phyloP scores from a whole-genome alignment of 495 filamentous ascomycete genomes.

The Hypoxylon fuscum region DNA sequence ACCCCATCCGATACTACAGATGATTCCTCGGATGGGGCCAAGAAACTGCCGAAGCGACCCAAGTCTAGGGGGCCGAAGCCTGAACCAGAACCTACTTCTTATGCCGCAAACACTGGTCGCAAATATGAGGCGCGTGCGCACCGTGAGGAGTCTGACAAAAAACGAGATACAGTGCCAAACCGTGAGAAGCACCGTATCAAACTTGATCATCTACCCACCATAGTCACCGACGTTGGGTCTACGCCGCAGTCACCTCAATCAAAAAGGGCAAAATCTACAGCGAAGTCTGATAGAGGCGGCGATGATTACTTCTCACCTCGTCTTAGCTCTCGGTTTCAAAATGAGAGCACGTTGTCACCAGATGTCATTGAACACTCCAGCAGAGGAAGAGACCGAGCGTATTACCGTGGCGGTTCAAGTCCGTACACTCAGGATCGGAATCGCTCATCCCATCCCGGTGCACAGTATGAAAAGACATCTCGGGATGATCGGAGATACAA shows the following conservation, averaged over 20 bases:
- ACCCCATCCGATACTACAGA: constrained; percentile 42
- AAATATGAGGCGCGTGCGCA: constrained; percentile 47
- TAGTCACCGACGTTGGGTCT: constrained; percentile 35
- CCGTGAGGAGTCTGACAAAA: constrained; percentile 35
- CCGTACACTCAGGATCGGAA: constrained; percentile 29
- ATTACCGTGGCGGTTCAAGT: constrained; percentile 46
- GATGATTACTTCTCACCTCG: constrained; percentile 48
- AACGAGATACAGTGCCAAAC: constrained; percentile 24
- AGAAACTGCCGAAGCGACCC: constrained; percentile 18
- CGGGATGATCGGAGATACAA: constrained; percentile 37
- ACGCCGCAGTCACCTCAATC: constrained; percentile 22
- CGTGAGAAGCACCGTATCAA: constrained; percentile 36
- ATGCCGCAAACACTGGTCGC: constrained; percentile 54
- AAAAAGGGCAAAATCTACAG: constrained; percentile 40
- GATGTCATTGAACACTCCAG: constrained; percentile 49
- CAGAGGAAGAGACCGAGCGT: constrained; percentile 51
- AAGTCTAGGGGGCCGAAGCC: constrained; percentile 33
- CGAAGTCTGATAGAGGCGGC: constrained; percentile 37
- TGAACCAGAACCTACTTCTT: constrained; percentile 34
- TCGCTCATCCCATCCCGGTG: constrained; percentile 36
- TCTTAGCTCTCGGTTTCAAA: constrained; percentile 26
- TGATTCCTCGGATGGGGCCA: constrained; percentile 13
- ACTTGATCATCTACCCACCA: constrained; percentile 40
- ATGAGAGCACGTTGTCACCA: constrained; percentile 32
- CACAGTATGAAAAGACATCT: constrained; percentile 31